Evolutionary conservation across 2,329 filamentous ascomycete genomes (phyloP).

Genomic region (Claviceps sp.): DNA sequence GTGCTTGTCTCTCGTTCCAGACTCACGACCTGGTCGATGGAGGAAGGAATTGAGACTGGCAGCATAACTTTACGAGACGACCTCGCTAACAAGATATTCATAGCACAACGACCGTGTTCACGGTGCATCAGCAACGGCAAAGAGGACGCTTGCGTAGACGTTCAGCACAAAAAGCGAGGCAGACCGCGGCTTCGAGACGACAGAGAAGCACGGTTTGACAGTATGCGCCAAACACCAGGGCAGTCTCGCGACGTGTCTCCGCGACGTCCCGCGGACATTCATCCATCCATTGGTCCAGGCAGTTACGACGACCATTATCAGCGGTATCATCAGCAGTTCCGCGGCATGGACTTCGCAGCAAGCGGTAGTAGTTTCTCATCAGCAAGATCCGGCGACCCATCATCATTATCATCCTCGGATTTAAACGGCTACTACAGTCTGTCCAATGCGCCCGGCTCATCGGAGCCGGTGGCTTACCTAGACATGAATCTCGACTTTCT

Average conservation of each 20-base stretch:
- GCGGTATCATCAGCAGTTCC: slow-evolving; percentile 31
- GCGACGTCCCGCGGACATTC: slow-evolving; percentile 38
- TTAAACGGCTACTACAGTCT: background rate
- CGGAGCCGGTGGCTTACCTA: slow-evolving; percentile 42
- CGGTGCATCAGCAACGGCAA: slow-evolving; percentile 68
- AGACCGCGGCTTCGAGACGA: slow-evolving; percentile 66
- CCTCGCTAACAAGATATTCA: slow-evolving; percentile 20
- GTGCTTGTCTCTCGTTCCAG: background rate
- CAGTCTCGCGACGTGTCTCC: slow-evolving; percentile 30
- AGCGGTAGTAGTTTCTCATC: slow-evolving; percentile 30
- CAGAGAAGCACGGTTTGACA: slow-evolving; percentile 44
- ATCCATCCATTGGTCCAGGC: slow-evolving; percentile 29
- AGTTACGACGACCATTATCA: slow-evolving; percentile 34
- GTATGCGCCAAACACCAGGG: slow-evolving; percentile 25
- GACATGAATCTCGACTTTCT: slow-evolving; percentile 45
- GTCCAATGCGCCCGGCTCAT: slow-evolving; percentile 20
- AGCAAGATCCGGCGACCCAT: slow-evolving; percentile 36
- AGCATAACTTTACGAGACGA: background rate
- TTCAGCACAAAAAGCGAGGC: slow-evolving; percentile 76
- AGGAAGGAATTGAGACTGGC: background rate
- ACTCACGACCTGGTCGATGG: background rate
- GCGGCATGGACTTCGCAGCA: slow-evolving; percentile 40
- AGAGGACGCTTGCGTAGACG: slow-evolving; percentile 67
- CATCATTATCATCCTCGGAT: slow-evolving; percentile 6
- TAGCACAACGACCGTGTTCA: slow-evolving; percentile 64